Percentiles rank a stretch among this genome's conserved stretches.
phyloP scores from a whole-genome alignment of 2,329 filamentous ascomycete species.

The Rhexocercosporidium sp. region DNA sequence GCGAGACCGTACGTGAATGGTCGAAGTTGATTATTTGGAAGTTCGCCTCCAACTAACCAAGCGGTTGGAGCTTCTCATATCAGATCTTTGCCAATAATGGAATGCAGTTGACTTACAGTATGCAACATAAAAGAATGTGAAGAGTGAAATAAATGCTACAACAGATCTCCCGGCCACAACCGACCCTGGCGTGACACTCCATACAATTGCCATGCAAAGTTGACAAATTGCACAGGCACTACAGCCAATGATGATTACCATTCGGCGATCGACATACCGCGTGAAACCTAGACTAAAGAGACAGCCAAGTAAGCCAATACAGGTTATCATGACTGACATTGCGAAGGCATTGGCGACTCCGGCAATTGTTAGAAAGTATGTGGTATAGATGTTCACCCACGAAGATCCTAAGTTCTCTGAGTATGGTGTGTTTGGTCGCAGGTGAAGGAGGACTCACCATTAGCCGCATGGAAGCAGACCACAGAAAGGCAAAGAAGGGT shows the following conservation, averaged over 20 bases:
- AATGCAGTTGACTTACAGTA: conserved; percentile 63
- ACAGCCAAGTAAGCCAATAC: conserved; percentile 54
- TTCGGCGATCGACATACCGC: conserved; percentile 52
- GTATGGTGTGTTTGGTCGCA: neutral
- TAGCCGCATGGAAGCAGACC: conserved; percentile 48
- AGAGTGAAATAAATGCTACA: conserved; percentile 26
- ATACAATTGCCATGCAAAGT: conserved; percentile 49
- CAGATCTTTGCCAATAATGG: neutral
- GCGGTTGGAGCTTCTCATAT: conserved; percentile 43
- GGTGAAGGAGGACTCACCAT: conserved; percentile 47
- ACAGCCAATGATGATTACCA: conserved; percentile 53
- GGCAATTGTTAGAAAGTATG: conserved; percentile 53
- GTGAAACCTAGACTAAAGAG: conserved; percentile 56
- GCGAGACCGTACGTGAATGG: conserved; percentile 47
- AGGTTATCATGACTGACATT: conserved; percentile 56
- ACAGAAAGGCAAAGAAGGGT: conserved; percentile 47
- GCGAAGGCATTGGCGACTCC: conserved; percentile 53
- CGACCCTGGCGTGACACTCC: conserved; percentile 17
- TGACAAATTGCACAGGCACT: conserved; percentile 50
- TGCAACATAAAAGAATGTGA: conserved; percentile 26
- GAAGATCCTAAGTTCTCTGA: conserved; percentile 49
- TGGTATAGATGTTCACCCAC: conserved; percentile 56
- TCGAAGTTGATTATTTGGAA: conserved; percentile 47
- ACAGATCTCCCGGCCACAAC: conserved; percentile 22
- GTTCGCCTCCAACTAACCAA: conserved; percentile 48